Base-by-base conservation (phyloP, 495 filamentous ascomycete genomes). In the Haplographium delicatum region DNA sequence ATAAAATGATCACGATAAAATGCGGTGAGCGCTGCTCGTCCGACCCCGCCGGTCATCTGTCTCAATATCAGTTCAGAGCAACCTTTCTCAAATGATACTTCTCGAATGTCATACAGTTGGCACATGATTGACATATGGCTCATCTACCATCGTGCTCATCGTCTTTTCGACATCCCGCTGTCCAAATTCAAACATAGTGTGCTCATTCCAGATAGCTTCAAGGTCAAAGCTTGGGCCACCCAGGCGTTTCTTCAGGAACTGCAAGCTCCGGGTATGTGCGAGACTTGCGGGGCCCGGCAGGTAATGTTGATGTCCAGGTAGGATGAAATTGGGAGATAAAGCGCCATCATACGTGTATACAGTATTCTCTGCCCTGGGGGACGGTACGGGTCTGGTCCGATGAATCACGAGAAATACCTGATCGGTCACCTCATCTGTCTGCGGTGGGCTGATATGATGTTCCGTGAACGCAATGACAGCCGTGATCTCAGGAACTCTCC, bases 1-100 rank as follows among this genome's bases (percentile, higher is more conserved):
- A 91, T 79, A 65, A 93, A 93, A 60, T 83, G 77, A 13, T 88
- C 65, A 1, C 76, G 73, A 61, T 94, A 94, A 63, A 94, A 95
- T 10, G 71, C 65, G 1, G 75, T 74, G n/a, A 93, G 67, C 8
- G 79, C 75, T 33, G 78, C 70, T 5, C 75, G 63, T 0, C 89
- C 89, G n/a, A 87, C 72, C 0, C 85, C 89, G 11, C 88, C 89
- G 23, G 83, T 88, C 57, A 74, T 54, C 40, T 50, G 15, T 9
- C n/a, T n/a, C n/a, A n/a, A n/a, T n/a, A 31, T 7, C 7, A 7
- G 13, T 31, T 31, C 7, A 31, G 28, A 31, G 28, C 28, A 31
- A 31, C 28, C 7, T 7, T 31, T 10, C 26, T 16, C 6, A 34
- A 30, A 23, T 11, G 20, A n/a, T n/a, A n/a, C n/a, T n/a, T n/a